These are phyloP conservation scores for Globisporangium megalacanthum DNA, from an alignment of 352 stramenopile genomes.

Conservation along the genomic window DNA sequence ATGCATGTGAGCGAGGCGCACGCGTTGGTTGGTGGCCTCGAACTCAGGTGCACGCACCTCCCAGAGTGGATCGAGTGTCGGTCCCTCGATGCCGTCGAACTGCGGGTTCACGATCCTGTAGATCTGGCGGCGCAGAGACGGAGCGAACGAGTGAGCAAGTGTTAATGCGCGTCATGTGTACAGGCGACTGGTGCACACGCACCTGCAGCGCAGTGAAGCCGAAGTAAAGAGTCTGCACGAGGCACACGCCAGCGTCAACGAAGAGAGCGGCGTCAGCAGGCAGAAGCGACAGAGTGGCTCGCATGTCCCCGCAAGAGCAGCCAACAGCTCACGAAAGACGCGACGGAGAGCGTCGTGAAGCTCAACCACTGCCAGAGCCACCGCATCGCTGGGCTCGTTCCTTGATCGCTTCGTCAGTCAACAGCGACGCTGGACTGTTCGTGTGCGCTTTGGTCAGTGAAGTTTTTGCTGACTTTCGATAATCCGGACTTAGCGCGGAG, in stretches of 20 bases:
- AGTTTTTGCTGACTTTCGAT: no score
- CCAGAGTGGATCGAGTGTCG: constrained; percentile 63
- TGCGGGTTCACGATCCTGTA: constrained; percentile 70
- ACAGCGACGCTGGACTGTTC: no score
- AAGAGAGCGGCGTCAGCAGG: neutral
- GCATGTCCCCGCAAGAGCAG: neutral
- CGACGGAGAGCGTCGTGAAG: constrained; percentile 52
- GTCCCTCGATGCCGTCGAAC: constrained; percentile 35
- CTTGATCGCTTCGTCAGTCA: neutral
- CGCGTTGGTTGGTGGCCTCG: no score
- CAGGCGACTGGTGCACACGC: neutral
- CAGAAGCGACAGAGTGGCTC: neutral
- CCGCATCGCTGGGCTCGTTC: constrained; percentile 7
- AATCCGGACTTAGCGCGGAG: no score
- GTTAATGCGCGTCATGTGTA: neutral
- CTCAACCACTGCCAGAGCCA: constrained; percentile 37
- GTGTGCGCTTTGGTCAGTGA: neutral
- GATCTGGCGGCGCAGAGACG: constrained; percentile 25
- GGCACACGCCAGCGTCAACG: neutral
- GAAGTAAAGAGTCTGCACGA: constrained; percentile 47
- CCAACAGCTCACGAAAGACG: constrained; percentile 34
- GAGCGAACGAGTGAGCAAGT: neutral
- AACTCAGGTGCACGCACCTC: no score
- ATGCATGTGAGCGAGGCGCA: no score
- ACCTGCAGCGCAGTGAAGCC: constrained; percentile 48